phyloP scores from a whole-genome alignment of 331 rosid species.

The Saraca asoca region DNA sequence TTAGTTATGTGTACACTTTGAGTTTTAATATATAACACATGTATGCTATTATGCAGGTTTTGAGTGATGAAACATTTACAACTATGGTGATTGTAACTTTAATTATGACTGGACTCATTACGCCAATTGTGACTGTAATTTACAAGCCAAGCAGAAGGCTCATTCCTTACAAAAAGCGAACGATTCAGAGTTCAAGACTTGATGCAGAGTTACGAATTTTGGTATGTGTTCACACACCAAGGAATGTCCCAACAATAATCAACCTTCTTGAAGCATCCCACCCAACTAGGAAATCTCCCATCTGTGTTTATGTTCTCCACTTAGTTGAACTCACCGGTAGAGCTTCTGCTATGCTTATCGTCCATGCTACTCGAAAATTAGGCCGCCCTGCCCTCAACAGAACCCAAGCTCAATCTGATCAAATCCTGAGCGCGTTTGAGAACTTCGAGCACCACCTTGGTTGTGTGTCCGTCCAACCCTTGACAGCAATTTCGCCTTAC shows the following conservation, averaged over 20 bases:
- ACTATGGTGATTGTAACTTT: slow-evolving; percentile 54
- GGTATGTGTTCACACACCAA: slow-evolving; percentile 59
- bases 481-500: slow-evolving; percentile 65
- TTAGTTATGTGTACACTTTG: neutral
- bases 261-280: slow-evolving; percentile 58
- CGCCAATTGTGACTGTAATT: slow-evolving; percentile 49
- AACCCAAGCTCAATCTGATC: slow-evolving; percentile 62
- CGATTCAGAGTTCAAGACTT: slow-evolving; percentile 45
- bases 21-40: too few relatives aligned
- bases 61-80: slow-evolving; percentile 53
- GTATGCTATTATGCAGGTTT: slow-evolving; percentile 39
- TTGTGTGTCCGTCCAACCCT: slow-evolving; percentile 48
- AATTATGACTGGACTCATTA: slow-evolving; percentile 50
- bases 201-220: slow-evolving; percentile 51
- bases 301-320: slow-evolving; percentile 55
- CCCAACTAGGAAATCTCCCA: slow-evolving; percentile 56
- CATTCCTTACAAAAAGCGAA: slow-evolving; percentile 50
- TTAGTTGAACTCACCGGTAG: slow-evolving; percentile 64
- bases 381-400: slow-evolving; percentile 53
- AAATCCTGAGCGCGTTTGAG: slow-evolving; percentile 56
- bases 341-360: slow-evolving; percentile 70
- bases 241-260: slow-evolving; percentile 65
- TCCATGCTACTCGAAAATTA: slow-evolving; percentile 50
- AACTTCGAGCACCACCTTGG: slow-evolving; percentile 56
- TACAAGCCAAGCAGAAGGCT: slow-evolving; percentile 52